Evolutionary conservation across 139 green algal genomes (phyloP).

Genomic region (Chlamydomonas sphaeroides): DNA sequence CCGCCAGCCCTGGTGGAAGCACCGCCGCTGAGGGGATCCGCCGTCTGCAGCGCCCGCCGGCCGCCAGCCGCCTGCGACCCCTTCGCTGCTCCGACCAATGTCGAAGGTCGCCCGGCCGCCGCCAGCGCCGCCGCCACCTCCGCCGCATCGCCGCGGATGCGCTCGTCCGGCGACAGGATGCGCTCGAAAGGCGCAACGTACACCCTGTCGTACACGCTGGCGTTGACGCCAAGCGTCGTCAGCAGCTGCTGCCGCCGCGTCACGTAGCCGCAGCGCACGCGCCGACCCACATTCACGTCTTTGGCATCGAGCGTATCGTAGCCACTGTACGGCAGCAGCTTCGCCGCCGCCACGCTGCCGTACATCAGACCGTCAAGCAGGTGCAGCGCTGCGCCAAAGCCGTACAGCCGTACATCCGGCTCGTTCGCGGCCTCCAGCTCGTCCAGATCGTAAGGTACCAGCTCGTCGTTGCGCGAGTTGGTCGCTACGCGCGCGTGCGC

Average conservation of each 20-base stretch:
- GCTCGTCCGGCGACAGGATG: conserved; percentile 6
- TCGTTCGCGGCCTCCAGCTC: conserved; percentile 15
- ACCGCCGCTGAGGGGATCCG: too few species aligned
- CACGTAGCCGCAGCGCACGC: conserved; percentile 30
- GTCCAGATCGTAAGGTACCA: conserved; percentile 14
- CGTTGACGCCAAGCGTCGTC: background rate
- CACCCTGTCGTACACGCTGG: background rate
- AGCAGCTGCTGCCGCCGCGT: conserved; percentile 11
- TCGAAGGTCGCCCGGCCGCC: too few species aligned
- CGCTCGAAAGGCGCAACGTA: background rate
- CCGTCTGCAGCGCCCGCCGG: too few species aligned
- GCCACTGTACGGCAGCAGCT: conserved; percentile 3
- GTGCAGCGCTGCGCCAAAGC: conserved; percentile 5
- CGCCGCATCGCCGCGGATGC: background rate
- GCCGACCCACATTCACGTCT: background rate
- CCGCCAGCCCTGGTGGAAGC: too few species aligned
- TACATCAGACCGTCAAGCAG: conserved; percentile 30
- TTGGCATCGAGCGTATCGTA: background rate
- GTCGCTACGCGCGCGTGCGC: background rate
- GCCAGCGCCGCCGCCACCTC: background rate
- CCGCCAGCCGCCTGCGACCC: too few species aligned
- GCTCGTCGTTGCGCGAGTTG: background rate
- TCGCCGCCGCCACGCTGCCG: background rate
- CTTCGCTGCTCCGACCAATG: too few species aligned
- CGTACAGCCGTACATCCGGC: conserved; percentile 14